phyloP scores from a whole-genome alignment of 1,284 basidiomycete species.

The Retiboletus flavoniger region DNA sequence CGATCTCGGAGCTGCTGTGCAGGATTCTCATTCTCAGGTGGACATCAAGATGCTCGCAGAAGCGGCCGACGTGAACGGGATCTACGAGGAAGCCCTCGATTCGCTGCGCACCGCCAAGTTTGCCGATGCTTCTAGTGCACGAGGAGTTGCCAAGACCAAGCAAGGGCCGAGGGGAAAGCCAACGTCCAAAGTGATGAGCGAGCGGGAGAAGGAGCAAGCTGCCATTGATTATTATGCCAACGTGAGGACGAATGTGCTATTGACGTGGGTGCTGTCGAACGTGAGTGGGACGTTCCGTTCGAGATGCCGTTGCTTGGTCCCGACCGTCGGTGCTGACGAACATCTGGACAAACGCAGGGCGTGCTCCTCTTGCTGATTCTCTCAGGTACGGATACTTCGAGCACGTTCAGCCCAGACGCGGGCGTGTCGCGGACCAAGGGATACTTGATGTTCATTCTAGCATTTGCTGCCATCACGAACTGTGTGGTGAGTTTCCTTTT shows the following conservation, averaged over 20 bases:
- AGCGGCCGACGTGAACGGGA: constrained; percentile 82
- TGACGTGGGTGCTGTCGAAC: constrained; percentile 85
- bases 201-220: constrained; percentile 67
- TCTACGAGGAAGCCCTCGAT: constrained; percentile 86
- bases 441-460: constrained; percentile 80
- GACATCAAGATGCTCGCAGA: constrained; percentile 88
- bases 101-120: constrained; percentile 76
- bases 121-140: constrained; percentile 27
- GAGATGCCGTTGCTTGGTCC: background rate
- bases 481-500: constrained; percentile 44
- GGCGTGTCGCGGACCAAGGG: constrained; percentile 60
- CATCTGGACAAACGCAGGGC: constrained; percentile 45
- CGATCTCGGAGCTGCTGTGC: constrained; percentile 80
- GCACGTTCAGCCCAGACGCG: constrained; percentile 59
- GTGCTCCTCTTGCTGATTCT: constrained; percentile 75
- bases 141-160: constrained; percentile 12
- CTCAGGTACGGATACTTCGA: constrained; percentile 58
- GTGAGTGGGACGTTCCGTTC: constrained; percentile 42
- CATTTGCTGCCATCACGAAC: constrained; percentile 76
- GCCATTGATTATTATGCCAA: constrained; percentile 89
- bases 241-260: constrained; percentile 87
- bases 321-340: background rate
- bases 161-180: constrained; percentile 20
- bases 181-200: constrained; percentile 34
- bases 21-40: constrained; percentile 77